Percentiles rank a stretch among this genome's conserved stretches.
Conservation (phyloP, 108 stramenopile genomes). For the Cyclostephanos invisitatus region DNA sequence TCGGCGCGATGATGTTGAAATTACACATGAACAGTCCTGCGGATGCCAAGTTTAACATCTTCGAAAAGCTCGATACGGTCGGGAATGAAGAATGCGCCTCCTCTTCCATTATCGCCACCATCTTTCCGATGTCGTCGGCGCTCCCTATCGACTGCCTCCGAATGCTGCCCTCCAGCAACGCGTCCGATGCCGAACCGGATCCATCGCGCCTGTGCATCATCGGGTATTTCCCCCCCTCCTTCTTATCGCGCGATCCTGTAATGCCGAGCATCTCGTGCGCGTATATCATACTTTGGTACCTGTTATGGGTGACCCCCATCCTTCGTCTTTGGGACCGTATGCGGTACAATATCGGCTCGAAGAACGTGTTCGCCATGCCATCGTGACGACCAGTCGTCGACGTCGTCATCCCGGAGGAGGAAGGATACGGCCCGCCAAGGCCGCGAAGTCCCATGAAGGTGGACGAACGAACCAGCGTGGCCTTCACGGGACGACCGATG, state of each 20-base stretch:
- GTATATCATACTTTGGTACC: constrained; percentile 37
- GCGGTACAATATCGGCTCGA: constrained; percentile 40
- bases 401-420: constrained; percentile 1
- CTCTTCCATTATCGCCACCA: neutral
- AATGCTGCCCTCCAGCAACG: neutral
- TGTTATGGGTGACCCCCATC: constrained; percentile 22
- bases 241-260: constrained; percentile 4
- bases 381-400: neutral
- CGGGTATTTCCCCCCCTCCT: constrained; percentile 30
- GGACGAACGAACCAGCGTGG: neutral
- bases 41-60: constrained; percentile 79
- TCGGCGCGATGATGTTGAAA: constrained; percentile 93
- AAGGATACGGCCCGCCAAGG: neutral
- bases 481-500: neutral
- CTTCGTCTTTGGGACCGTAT: constrained; percentile 23
- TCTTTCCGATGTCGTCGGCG: constrained; percentile 10
- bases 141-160: constrained; percentile 20
- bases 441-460: neutral
- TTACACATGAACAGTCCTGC: constrained; percentile 93
- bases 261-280: constrained; percentile 42
- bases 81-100: neutral
- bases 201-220: constrained; percentile 18
- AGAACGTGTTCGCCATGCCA: constrained; percentile 12
- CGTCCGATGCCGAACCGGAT: constrained; percentile 5
- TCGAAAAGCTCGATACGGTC: constrained; percentile 41